Evolutionary conservation across 192 early-diverging fungal genomes (phyloP), one percentile per base, ranked within the genome.

Genomic region (Coemansia sp.): DNA sequence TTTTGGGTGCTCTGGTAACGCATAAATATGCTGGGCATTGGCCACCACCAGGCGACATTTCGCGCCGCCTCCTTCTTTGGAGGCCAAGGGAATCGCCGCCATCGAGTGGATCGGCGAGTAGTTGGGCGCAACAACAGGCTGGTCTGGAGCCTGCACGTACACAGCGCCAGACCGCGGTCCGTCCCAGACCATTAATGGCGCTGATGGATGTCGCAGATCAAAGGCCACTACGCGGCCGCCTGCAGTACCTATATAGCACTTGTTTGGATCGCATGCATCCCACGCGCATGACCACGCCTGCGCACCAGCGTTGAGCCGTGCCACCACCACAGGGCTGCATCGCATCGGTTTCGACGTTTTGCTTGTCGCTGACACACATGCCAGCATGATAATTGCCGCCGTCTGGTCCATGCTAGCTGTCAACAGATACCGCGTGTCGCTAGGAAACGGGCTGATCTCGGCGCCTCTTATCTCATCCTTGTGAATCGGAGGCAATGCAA

Each of bases 271-370:
- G 11, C 7, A 7, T 1, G 68, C 30, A 31, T 80, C 72, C 77
- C 77, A 80, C 1, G 71, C 72, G n/a, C 77, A 80, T 48, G 77
- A 48, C 77, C 77, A 80, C 31, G 57, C 72, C 18, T 31, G 72
- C 7, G 54, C 68, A 1, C 57, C 50, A 11, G 68, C 51, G 20
- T 11, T 17, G 4, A 80, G 50, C 0, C 65, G 48, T 0, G 56
- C 60, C 0, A 68, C 68, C 6, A 80, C 16, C 20, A 45, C 66
- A 0, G 77, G 72, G 4, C 5, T 17, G 61, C 61, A 63, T 8
- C 17, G 22, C 29, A 32, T 4, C 12, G n/a, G 33, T 2, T 4
- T 48, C 25, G 40, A 29, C 7, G 52, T 16, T 12, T 30, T 16
- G 45, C 32, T 32, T 6, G 60, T 55, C 0, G 61, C 51, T 0